These are phyloP conservation scores for Yamadazyma taylorii DNA, from an alignment of 1,139 yeast genomes.

Conservation along the genomic window DNA sequence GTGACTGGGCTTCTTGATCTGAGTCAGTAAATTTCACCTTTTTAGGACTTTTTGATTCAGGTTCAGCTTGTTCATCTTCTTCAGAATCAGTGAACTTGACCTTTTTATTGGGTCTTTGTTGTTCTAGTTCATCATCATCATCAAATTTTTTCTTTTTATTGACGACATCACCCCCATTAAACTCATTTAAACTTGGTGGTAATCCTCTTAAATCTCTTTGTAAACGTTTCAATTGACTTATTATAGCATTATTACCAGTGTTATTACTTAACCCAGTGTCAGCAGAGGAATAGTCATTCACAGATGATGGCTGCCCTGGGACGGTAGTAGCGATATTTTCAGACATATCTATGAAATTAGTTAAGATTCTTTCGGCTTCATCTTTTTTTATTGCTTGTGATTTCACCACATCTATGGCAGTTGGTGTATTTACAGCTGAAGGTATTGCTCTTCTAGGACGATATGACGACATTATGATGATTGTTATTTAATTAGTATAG, in stretches of 20 bases:
- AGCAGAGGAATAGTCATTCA: slow-evolving; percentile 10
- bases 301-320: slow-evolving; percentile 16
- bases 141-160: slow-evolving; percentile 18
- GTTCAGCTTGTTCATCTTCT: slow-evolving; percentile 16
- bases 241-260: slow-evolving; percentile 32
- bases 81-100: slow-evolving; percentile 31
- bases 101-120: slow-evolving; percentile 18
- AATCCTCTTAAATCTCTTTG: slow-evolving; percentile 74
- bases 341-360: slow-evolving; percentile 46
- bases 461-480: slow-evolving; percentile 27
- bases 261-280: slow-evolving; percentile 23
- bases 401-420: slow-evolving; percentile 38
- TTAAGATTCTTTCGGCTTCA: slow-evolving; percentile 47
- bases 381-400: slow-evolving; percentile 18
- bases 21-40: slow-evolving; percentile 21
- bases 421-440: slow-evolving; percentile 51
- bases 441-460: slow-evolving; percentile 42
- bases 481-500: too few relatives aligned
- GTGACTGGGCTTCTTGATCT: slow-evolving; percentile 16
- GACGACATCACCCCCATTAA: slow-evolving; percentile 3
- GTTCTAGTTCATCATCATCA: slow-evolving; percentile 5
- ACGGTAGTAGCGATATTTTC: slow-evolving; percentile 24
- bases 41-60: slow-evolving; percentile 9
- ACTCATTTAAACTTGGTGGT: slow-evolving; percentile 45
- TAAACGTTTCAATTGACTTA: slow-evolving; percentile 64